These are phyloP conservation scores for Aleurites moluccanus DNA, from an alignment of 441 rosid genomes.

Conservation along the genomic window DNA sequence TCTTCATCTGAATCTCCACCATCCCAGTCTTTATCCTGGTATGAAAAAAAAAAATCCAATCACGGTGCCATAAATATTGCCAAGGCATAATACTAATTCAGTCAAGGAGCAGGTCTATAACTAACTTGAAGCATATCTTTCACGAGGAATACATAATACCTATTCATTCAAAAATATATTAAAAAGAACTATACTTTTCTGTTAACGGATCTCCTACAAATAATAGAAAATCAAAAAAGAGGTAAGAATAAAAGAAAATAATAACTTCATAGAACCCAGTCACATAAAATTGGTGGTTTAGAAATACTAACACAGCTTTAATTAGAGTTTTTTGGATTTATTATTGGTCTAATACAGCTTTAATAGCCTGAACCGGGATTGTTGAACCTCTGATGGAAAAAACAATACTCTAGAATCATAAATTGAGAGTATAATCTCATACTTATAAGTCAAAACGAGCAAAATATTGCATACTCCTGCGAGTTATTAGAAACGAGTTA, in stretches of 20 bases:
- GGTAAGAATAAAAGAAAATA: not conserved
- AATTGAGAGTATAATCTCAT: not conserved
- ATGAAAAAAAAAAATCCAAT: constrained; percentile 12
- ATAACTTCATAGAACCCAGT: not conserved
- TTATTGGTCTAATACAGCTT: not conserved
- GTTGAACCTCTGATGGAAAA: not conserved
- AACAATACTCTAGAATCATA: not conserved
- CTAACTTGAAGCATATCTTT: not conserved
- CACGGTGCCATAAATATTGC: constrained; percentile 9
- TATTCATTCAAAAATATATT: not conserved
- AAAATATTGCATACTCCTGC: not conserved
- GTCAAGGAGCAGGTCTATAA: not conserved
- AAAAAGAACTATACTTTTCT: not conserved
- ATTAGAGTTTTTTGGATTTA: not conserved
- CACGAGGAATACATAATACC: not conserved
- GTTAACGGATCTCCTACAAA: no score
- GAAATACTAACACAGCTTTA: not conserved
- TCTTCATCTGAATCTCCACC: constrained; percentile 79
- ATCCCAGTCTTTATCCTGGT: constrained; percentile 78
- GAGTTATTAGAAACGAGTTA: not conserved
- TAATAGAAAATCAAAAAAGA: not conserved
- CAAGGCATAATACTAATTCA: not conserved
- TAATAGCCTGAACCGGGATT: not conserved
- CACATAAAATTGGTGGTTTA: not conserved
- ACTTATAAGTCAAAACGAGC: not conserved